phyloP scores from a whole-genome alignment of 768 basidiomycete species.

The Boletus rubescentipes region DNA sequence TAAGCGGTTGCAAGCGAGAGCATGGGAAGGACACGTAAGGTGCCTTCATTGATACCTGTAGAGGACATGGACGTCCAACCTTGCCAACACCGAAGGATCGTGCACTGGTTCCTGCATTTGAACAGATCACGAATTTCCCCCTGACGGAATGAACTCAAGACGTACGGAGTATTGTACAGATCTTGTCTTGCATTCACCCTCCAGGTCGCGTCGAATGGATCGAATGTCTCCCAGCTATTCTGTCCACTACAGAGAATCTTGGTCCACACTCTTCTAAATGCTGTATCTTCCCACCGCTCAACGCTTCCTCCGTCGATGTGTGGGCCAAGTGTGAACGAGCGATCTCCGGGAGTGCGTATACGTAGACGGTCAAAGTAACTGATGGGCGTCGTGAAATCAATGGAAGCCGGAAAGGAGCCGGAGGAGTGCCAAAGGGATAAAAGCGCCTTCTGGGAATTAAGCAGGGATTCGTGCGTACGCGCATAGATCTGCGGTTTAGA shows the following conservation, averaged over 20 bases:
- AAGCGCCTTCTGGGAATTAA: conserved; percentile 57
- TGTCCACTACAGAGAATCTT: conserved; percentile 45
- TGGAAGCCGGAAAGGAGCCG: conserved; percentile 38
- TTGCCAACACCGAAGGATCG: conserved; percentile 57
- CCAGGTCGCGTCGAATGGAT: conserved; percentile 49
- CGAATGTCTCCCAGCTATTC: conserved; percentile 43
- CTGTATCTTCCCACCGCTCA: conserved; percentile 56
- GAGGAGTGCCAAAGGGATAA: conserved; percentile 55
- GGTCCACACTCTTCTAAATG: conserved; percentile 40
- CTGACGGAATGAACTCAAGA: background rate
- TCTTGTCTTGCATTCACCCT: conserved; percentile 55
- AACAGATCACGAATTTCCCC: background rate
- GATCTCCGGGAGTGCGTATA: conserved; percentile 70
- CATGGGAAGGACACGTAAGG: conserved; percentile 60
- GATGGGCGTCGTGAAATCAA: conserved; percentile 58
- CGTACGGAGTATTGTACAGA: conserved; percentile 58
- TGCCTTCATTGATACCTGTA: conserved; percentile 61
- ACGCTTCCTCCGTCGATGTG: conserved; percentile 54
- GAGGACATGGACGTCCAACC: conserved; percentile 55
- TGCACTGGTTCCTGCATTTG: conserved; percentile 46
- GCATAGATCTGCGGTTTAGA: conserved; percentile 61
- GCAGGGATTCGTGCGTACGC: conserved; percentile 59
- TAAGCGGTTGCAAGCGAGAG: conserved; percentile 58
- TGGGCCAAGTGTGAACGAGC: conserved; percentile 63
- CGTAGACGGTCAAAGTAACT: conserved; percentile 77